A percentile compares a stretch with the other conserved stretches of the same genome.
phyloP scores from a whole-genome alignment of 1,284 basidiomycete genomes.

The Vanrija sp. region DNA sequence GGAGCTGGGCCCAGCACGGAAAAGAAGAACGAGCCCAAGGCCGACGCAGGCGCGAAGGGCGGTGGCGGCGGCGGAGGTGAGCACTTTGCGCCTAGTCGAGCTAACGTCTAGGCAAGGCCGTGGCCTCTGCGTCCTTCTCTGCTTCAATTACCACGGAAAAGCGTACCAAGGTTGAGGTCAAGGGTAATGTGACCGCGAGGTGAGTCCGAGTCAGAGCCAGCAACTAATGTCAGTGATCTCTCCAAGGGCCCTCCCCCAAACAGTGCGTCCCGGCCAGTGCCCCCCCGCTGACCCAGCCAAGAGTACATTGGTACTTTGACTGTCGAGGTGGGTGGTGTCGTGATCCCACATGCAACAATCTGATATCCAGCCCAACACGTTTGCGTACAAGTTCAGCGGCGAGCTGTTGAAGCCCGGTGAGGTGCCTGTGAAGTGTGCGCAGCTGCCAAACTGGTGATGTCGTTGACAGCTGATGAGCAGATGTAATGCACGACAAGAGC shows the following conservation, averaged over 20 bases:
- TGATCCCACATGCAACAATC: background rate
- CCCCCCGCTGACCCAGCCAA: background rate
- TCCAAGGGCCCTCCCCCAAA: slow-evolving; percentile 34
- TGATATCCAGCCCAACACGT: slow-evolving; percentile 25
- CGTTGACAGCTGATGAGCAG: background rate
- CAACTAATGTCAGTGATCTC: slow-evolving; percentile 24
- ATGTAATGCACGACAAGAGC: slow-evolving; percentile 31
- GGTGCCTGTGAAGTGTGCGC: slow-evolving; percentile 34
- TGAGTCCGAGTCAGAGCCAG: slow-evolving; percentile 10
- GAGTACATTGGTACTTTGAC: slow-evolving; percentile 39
- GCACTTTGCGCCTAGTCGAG: background rate
- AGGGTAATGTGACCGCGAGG: slow-evolving; percentile 17
- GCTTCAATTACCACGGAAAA: slow-evolving; percentile 16
- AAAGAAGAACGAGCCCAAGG: slow-evolving; percentile 3
- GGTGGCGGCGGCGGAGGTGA: background rate
- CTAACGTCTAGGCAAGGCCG: slow-evolving; percentile 1
- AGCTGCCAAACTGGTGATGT: no score
- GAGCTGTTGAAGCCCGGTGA: slow-evolving; percentile 39
- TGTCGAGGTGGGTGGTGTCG: slow-evolving; percentile 25
- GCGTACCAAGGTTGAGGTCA: background rate
- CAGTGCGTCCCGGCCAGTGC: slow-evolving; percentile 10
- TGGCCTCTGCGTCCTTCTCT: slow-evolving; percentile 21
- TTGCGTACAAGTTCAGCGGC: slow-evolving; percentile 35
- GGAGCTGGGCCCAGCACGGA: background rate
- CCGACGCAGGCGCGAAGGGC: background rate